Evolutionary conservation across 2,329 filamentous ascomycete species (phyloP), one percentile per base, ranked within the genome.

Genomic region (Whalleya microplaca): DNA sequence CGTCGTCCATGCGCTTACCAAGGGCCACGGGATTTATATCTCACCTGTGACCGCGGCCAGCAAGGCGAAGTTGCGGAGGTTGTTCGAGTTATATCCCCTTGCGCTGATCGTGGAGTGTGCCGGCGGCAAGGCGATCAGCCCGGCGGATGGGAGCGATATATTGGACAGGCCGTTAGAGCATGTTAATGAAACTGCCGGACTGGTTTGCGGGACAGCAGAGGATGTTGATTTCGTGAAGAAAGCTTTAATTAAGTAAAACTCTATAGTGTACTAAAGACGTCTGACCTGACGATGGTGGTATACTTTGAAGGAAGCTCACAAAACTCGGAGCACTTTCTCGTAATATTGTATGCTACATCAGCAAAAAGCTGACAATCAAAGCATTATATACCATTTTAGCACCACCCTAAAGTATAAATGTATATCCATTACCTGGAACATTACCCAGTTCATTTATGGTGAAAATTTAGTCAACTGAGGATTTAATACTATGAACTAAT

Each of bases 1-100:
- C 53, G 72, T 87, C 0, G 79, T 82, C 12, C 85, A 87, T 55
- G 77, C 80, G 3, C 71, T 88, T 7, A 78, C 82, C 56, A 87
- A 87, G 69, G 83, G 84, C 0, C 84, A 87, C 51, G 85, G 85
- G 1, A 68, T 88, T 0, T 88, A 87, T 63, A 65, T 86, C 1
- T 84, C 79, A 1, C 85, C 85, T 0, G 83, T 85, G 4, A 82
- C 82, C 1, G 66, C 59, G 0, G 66, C 66, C 9, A 83, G 78
- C 63, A 75, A 74, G 61, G 82, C 85, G 0, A 88, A 88, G 75
- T 69, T 88, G 56, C 73, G 85, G 32, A 72, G 80, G 6, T 69
- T 87, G 23, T 88, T 84, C 56, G 85, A 88, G 71, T 65, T 88
- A 19, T 78, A 77, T 45, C 85, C 85, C 1, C 69, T 88, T n/a